These are phyloP conservation scores for Luzula sylvatica DNA, from an alignment of 176 grass and related monocot genomes.

Conservation along the genomic window DNA sequence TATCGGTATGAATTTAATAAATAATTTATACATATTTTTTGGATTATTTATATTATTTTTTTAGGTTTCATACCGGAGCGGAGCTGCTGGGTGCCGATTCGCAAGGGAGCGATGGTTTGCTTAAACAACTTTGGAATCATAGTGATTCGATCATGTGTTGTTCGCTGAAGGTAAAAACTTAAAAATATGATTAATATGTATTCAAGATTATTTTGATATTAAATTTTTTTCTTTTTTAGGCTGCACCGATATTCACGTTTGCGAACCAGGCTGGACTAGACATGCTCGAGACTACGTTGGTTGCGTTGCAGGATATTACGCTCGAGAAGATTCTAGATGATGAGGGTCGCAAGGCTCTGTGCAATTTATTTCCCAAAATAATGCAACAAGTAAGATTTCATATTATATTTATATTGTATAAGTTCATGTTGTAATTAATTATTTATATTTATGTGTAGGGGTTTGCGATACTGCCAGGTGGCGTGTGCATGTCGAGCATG, in stretches of 20 bases:
- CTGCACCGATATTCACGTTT: conserved; percentile 62
- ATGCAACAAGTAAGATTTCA: conserved; percentile 92
- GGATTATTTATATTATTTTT: background rate
- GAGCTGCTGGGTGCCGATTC: conserved; percentile 45
- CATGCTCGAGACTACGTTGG: conserved; percentile 77
- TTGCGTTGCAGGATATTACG: conserved; percentile 77
- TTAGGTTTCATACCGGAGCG: conserved; percentile 58
- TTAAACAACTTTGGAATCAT: conserved; percentile 77
- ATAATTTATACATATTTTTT: background rate
- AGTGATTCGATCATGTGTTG: conserved; percentile 75
- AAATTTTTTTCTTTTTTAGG: conserved; percentile 21
- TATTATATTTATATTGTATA: too few species aligned
- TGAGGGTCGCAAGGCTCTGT: conserved; percentile 39
- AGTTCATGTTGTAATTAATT: background rate
- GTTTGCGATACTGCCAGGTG: conserved; percentile 50
- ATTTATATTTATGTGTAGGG: conserved; percentile 24
- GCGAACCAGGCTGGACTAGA: conserved; percentile 79
- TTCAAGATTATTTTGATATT: background rate
- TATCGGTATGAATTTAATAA: conserved; percentile 40
- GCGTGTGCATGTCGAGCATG: conserved; percentile 52
- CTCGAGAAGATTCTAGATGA: conserved; percentile 67
- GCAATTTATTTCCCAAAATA: conserved; percentile 59
- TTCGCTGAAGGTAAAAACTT: conserved; percentile 58
- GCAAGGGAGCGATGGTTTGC: conserved; percentile 26
- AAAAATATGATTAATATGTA: background rate